Evolutionary conservation across 1,139 yeast species (phyloP).

Genomic region (Entelexis paramagnoliae): DNA sequence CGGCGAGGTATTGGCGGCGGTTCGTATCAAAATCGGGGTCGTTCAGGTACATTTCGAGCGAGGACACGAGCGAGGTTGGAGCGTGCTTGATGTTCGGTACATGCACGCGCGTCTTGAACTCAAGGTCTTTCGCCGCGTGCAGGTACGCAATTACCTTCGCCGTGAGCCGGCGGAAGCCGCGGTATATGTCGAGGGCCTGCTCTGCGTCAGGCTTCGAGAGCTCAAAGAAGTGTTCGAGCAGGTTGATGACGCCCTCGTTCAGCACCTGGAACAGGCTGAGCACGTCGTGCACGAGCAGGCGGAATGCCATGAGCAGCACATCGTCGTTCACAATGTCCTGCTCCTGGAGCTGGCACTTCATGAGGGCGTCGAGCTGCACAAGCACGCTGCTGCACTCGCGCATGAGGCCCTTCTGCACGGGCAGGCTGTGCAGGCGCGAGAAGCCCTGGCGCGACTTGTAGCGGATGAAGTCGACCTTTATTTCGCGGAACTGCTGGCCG

Average conservation of each 20-base stretch:
- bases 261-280: slow-evolving; percentile 74
- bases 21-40: slow-evolving; percentile 79
- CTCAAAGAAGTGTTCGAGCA: slow-evolving; percentile 89
- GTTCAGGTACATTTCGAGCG: slow-evolving; percentile 76
- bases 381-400: slow-evolving; percentile 81
- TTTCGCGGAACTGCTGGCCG: slow-evolving; percentile 55
- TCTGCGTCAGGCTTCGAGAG: slow-evolving; percentile 80
- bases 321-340: slow-evolving; percentile 61
- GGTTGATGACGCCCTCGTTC: slow-evolving; percentile 89
- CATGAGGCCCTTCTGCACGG: slow-evolving; percentile 71
- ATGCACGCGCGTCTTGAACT: slow-evolving; percentile 73
- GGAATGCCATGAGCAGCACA: slow-evolving; percentile 68
- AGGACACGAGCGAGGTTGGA: slow-evolving; percentile 81
- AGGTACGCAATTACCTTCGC: slow-evolving; percentile 78
- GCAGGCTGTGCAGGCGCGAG: slow-evolving; percentile 52
- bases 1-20: slow-evolving; percentile 65
- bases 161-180: slow-evolving; percentile 75
- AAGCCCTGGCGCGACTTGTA: slow-evolving; percentile 37
- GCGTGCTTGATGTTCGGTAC: slow-evolving; percentile 97
- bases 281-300: slow-evolving; percentile 78
- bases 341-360: slow-evolving; percentile 64
- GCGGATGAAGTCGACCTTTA: slow-evolving; percentile 68
- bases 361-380: slow-evolving; percentile 62
- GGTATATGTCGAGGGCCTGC: slow-evolving; percentile 73
- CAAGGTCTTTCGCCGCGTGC: slow-evolving; percentile 80